A percentile compares a stretch with the other conserved stretches of the same genome.
Conservation (phyloP, 441 rosid genomes). For the Euphorbia celastroides region DNA sequence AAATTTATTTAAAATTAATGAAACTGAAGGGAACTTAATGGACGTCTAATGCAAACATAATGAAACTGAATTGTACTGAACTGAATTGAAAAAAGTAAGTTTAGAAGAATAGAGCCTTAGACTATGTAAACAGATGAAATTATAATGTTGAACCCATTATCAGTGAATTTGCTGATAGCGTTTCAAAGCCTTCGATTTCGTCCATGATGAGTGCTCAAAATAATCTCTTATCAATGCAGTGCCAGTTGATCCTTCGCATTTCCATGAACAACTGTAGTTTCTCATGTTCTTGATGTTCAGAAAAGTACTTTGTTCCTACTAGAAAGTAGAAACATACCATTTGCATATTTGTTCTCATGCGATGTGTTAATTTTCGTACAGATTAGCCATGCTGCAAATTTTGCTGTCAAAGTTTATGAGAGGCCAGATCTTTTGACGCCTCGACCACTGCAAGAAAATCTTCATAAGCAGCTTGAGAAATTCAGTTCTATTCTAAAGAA, state of each 20-base stretch:
- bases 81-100: no score
- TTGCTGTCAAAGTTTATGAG: slow-evolving; percentile 20
- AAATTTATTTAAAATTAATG: no score
- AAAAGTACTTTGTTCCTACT: neutral
- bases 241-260: neutral
- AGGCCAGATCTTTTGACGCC: slow-evolving; percentile 25
- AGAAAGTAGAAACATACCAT: neutral
- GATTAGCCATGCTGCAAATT: slow-evolving; percentile 26
- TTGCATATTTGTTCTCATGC: neutral
- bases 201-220: no score
- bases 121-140: no score
- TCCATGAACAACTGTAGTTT: neutral
- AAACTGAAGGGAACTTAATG: no score
- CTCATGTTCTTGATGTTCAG: neutral
- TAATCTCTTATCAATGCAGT: neutral
- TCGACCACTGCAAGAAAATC: slow-evolving; percentile 17
- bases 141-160: no score
- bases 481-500: slow-evolving; percentile 12
- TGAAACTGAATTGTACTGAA: no score
- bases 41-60: no score
- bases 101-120: no score
- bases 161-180: no score
- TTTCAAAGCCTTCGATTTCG: no score
- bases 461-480: slow-evolving; percentile 21
- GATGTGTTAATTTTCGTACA: slow-evolving; percentile 3